Evolutionary conservation across 257 asterid species (phyloP).

Genomic region (Scutellaria minor): DNA sequence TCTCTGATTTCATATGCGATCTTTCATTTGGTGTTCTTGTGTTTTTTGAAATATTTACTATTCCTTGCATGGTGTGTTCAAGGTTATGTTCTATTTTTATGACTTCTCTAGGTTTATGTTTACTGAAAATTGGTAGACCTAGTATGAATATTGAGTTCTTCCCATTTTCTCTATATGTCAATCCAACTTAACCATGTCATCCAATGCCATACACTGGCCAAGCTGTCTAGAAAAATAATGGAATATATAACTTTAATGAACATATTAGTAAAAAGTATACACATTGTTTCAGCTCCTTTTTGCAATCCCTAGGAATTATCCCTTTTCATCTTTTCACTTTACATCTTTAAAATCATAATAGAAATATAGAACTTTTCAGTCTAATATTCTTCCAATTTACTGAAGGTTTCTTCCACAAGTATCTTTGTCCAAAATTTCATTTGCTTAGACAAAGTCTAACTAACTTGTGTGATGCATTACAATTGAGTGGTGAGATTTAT

Average conservation of each 20-base stretch:
- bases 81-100: not conserved
- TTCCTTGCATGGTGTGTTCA: not conserved
- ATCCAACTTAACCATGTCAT: not conserved
- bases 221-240: not conserved
- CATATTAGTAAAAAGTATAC: not conserved
- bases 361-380: not conserved
- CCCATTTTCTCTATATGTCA: not conserved
- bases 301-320: not conserved
- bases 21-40: not conserved
- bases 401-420: not conserved
- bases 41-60: not conserved
- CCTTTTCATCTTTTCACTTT: not conserved
- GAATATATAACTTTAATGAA: not conserved
- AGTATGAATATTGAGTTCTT: slow-evolving; percentile 11
- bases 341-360: not conserved
- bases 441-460: too few species aligned
- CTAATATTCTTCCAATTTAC: not conserved
- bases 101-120: not conserved
- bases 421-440: not conserved
- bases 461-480: not conserved
- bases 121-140: not conserved
- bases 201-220: not conserved
- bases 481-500: not conserved
- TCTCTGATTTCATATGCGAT: not conserved
- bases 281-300: not conserved